Evolutionary conservation across 805 yeast genomes (phyloP), one percentile per base, ranked within the genome.

Genomic region (Cyberlindnera suaveolens): DNA sequence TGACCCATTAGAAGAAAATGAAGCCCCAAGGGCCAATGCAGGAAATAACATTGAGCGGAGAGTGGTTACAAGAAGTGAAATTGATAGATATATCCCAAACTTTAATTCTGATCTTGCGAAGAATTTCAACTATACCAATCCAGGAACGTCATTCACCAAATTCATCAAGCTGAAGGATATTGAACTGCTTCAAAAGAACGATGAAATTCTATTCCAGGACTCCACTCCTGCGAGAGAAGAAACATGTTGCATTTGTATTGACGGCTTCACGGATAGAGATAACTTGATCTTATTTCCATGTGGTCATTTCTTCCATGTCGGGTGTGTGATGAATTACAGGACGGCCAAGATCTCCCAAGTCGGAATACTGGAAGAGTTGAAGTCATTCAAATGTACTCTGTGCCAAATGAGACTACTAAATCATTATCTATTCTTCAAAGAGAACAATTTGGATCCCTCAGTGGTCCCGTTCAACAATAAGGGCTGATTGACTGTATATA

Each of bases 281-380:
- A 6, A 19, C 6, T 20, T 40, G 9, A 9, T 42, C 6, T 6
- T 31, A 16, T 34, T 38, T 15, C 45, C 51, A 7, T 48, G 51
- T 31, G 35, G 36, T 8, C 49, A 45, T 31, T 18, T 14, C 14
- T 38, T 31, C 17, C 49, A 48, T 26, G 6, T n/a, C 17, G 29
- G 19, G 3, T 44, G 50, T 39, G 7, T 44, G 3, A 15, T 11
- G 13, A 34, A n/a, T 11, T 39, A 31, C 35, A 30, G 38, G 18
- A 5, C 10, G 6, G 15, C 32, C 18, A 27, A 23, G 19, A 11
- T 6, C 27, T 23, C 27, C 11, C 27, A 23, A 23, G 27, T 23
- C 13, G 13, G 18, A 32, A 15, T 6, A 18, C 10, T 16, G 5
- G 23, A 5, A 14, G 16, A 13, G 17, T 19, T 30, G 30, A 34